These are phyloP conservation scores for Aplosporella prunicola DNA, from an alignment of 2,329 filamentous ascomycete species.

Conservation along the genomic window DNA sequence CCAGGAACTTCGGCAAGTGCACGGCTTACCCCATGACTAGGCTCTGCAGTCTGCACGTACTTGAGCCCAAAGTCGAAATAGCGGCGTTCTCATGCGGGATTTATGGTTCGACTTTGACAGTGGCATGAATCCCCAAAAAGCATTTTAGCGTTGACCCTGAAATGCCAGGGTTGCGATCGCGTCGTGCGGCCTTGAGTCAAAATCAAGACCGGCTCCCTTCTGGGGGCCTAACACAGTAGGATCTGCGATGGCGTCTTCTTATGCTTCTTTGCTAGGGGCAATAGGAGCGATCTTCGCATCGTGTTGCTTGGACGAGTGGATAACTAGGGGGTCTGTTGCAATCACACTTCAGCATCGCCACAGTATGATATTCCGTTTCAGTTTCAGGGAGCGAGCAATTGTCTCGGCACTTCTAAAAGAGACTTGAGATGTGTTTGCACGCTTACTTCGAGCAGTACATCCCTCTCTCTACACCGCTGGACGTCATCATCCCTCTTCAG, in stretches of 20 bases:
- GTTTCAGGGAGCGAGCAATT: too few species aligned
- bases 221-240: conserved; percentile 51
- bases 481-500: conserved; percentile 69
- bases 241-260: conserved; percentile 50
- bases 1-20: too few species aligned
- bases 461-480: conserved; percentile 57
- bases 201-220: too few species aligned
- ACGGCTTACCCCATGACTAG: too few species aligned
- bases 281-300: conserved; percentile 45
- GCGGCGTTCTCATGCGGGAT: conserved; percentile 51
- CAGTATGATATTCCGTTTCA: too few species aligned
- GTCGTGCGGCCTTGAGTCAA: too few species aligned
- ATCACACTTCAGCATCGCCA: too few species aligned
- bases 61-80: conserved; percentile 53
- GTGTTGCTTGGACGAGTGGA: conserved; percentile 35
- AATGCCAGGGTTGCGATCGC: too few species aligned
- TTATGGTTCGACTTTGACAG: conserved; percentile 54
- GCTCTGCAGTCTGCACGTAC: too few species aligned
- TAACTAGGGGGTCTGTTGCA: conserved; percentile 1
- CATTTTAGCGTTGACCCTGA: too few species aligned
- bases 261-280: conserved; percentile 45
- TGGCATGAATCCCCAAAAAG: conserved; percentile 53
- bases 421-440: too few species aligned
- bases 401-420: neutral
- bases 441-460: conserved; percentile 33